Percentiles rank a stretch among this genome's conserved stretches.
phyloP scores from a whole-genome alignment of 208 protist genomes.

The Leishmania major region DNA sequence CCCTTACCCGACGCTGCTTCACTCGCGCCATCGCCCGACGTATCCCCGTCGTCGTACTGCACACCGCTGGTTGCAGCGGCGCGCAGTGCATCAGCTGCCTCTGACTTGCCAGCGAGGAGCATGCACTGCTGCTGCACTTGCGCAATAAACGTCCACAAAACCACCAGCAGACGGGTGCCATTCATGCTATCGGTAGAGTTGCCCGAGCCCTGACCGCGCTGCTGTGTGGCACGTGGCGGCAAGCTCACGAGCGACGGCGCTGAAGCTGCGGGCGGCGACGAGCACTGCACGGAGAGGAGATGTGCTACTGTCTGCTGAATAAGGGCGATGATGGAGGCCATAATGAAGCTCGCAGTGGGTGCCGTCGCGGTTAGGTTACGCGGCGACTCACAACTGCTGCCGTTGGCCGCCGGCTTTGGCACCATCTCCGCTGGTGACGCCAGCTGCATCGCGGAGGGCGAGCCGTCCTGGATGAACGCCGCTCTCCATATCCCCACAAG shows the following conservation, averaged over 20 bases:
- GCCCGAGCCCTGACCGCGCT: not conserved
- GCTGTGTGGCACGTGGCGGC: not conserved
- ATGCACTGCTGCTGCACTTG: constrained; percentile 32
- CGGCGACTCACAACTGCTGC: not conserved
- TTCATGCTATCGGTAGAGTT: not conserved
- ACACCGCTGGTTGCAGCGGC: constrained; percentile 19
- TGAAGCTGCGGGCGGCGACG: not conserved
- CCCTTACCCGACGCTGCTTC: not conserved
- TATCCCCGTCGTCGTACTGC: constrained; percentile 11
- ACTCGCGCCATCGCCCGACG: not conserved
- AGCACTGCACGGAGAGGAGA: not conserved
- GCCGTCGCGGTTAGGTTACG: not conserved
- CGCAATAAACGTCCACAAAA: constrained; percentile 21
- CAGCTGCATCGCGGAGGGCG: not conserved
- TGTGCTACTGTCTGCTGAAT: not conserved
- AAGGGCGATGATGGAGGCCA: not conserved
- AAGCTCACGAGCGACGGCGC: not conserved
- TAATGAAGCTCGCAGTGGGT: not conserved
- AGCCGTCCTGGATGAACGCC: constrained; percentile 14
- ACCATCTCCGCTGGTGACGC: not conserved
- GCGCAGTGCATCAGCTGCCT: constrained; percentile 23
- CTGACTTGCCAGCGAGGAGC: constrained; percentile 20
- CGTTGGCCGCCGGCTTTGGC: not conserved
- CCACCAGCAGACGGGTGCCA: constrained; percentile 24
- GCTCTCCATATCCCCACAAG: constrained; percentile 24